Percentiles rank a stretch among this genome's conserved stretches.
Conservation (phyloP, 139 green algal genomes). For the Limnomonas spitsbergensis region DNA sequence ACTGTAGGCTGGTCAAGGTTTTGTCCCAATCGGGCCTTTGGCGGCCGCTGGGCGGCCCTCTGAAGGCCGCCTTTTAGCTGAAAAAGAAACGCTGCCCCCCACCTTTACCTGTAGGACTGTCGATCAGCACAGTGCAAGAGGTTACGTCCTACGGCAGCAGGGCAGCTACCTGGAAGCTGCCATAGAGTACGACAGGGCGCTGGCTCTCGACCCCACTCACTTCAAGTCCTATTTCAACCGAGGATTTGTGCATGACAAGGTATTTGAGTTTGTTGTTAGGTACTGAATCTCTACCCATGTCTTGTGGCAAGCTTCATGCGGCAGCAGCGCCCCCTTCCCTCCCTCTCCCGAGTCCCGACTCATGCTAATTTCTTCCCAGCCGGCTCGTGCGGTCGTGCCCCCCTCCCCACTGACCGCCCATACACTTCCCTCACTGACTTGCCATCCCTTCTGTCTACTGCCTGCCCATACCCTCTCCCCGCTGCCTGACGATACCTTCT, state of each 20-base stretch:
- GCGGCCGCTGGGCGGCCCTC: no score
- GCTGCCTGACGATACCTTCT: no score
- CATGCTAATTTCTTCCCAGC: no score
- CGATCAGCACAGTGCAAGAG: conserved; percentile 57
- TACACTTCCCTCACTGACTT: no score
- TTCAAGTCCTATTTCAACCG: conserved; percentile 88
- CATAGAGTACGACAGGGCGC: conserved; percentile 63
- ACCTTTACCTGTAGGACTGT: conserved; percentile 29
- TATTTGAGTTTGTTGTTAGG: conserved; percentile 20
- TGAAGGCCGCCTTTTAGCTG: neutral
- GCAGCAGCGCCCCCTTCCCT: no score
- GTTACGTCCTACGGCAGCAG: conserved; percentile 63
- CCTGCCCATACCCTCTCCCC: no score
- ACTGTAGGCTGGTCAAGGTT: neutral
- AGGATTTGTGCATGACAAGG: conserved; percentile 81
- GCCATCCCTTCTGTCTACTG: no score
- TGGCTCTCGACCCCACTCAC: conserved; percentile 59
- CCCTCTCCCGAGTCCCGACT: no score
- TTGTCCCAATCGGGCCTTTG: neutral
- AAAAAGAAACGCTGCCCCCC: neutral
- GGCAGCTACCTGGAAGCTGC: conserved; percentile 65
- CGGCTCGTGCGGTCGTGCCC: no score
- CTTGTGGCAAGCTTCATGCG: neutral
- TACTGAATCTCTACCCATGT: no score
- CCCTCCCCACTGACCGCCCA: no score